Percentiles rank a stretch among this genome's conserved stretches.
These are phyloP conservation scores for Sclerotiophoma versabilis DNA, from an alignment of 2,329 filamentous ascomycete species.

Conservation along the genomic window DNA sequence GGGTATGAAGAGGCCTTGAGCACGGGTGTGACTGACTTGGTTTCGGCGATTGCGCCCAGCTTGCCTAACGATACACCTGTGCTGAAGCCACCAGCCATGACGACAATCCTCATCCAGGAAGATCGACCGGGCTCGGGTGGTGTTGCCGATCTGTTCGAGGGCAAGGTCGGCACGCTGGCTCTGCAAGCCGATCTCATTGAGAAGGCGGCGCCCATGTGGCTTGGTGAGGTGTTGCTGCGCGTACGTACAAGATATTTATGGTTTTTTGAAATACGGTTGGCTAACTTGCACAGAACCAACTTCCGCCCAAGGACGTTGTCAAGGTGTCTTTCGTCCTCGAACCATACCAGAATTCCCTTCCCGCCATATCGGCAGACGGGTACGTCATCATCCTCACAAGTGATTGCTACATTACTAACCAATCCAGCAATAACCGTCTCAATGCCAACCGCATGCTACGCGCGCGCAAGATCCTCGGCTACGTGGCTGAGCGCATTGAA, in stretches of 20 bases:
- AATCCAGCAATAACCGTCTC: constrained; percentile 76
- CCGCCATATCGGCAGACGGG: constrained; percentile 77
- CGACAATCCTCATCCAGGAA: constrained; percentile 70
- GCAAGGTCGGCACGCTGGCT: constrained; percentile 80
- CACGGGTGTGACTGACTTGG: constrained; percentile 60
- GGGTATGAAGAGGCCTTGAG: constrained; percentile 74
- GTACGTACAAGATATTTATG: constrained; percentile 51
- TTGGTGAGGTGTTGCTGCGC: constrained; percentile 82
- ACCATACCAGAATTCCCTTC: constrained; percentile 77
- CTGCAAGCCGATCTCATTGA: constrained; percentile 83
- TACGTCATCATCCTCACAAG: constrained; percentile 48
- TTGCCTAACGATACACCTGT: constrained; percentile 77
- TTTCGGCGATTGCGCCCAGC: constrained; percentile 72
- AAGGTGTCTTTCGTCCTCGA: constrained; percentile 96
- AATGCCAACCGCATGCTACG: constrained; percentile 98
- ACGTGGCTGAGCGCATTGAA: constrained; percentile 92
- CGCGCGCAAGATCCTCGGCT: constrained; percentile 91
- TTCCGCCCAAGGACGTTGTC: constrained; percentile 86
- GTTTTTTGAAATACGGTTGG: not conserved
- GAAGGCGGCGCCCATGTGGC: constrained; percentile 86
- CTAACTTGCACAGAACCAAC: constrained; percentile 66
- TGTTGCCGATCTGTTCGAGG: constrained; percentile 86
- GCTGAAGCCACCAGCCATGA: constrained; percentile 72
- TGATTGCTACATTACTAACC: constrained; percentile 8
- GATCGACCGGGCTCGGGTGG: constrained; percentile 68